Evolutionary conservation across 768 basidiomycete genomes (phyloP), one percentile per base, ranked within the genome.

Genomic region (Podaxis sp.): DNA sequence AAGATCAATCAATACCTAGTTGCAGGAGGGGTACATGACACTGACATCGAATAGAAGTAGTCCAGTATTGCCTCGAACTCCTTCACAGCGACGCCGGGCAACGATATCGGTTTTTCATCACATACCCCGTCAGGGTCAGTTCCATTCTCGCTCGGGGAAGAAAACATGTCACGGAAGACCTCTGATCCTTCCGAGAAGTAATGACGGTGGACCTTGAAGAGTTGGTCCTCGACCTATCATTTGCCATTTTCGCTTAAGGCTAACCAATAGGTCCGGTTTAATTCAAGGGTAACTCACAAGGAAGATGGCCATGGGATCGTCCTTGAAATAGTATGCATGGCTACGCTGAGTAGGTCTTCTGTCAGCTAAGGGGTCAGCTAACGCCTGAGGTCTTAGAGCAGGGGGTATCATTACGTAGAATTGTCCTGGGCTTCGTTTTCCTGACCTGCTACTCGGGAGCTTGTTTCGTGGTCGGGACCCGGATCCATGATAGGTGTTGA

Each of bases 31-130:
- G 29, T 29, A 29, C 8, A 29, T 8, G 29, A 57, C n/a, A 68
- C 75, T 51, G 53, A 79, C 80, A 74, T 68, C 8, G 74, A 59
- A 59, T 80, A 78, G 37, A 79, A 75, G 64, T 76, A 79, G 11
- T 77, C 71, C 22, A 79, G 68, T 2, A 80, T 69, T 19, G 68
- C 68, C 58, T 78, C 77, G 55, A 80, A 77, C 59, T 81, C 77
- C 3, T 57, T 41, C 5, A 59, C 49, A 3, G 67, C 73, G 11
- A 78, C 76, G 17, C 69, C 75, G 2, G 72, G 70, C 37, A 80
- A 65, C 2, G 43, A 49, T 43, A 80, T 73, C 0, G 79, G 71
- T 7, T 63, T 71, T 4, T 75, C 71, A 49, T 78, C 76, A 12
- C 62, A 65, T 9, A 27, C 49, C 36, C 78, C 78, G 17, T 77